These are phyloP conservation scores for Piper longum DNA, from an alignment of 164 flowering plant genomes.

Conservation along the genomic window DNA sequence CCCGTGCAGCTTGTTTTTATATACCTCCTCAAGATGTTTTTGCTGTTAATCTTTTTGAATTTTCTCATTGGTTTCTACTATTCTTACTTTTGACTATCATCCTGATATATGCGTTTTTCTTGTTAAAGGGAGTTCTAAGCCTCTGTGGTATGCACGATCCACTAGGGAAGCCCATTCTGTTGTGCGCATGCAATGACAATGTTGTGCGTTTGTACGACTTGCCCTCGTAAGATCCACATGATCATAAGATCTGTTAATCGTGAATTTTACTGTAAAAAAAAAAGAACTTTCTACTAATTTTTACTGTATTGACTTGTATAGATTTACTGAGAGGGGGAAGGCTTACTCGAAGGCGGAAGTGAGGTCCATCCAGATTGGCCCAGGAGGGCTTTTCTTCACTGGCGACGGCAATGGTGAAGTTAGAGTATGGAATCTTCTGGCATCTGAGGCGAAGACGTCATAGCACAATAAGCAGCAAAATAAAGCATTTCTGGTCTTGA, in stretches of 20 bases:
- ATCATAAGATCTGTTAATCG: not conserved
- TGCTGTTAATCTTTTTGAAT: no score
- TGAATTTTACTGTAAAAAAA: not conserved
- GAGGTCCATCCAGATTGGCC: conserved; percentile 58
- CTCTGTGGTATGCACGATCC: conserved; percentile 42
- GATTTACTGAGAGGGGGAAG: conserved; percentile 72
- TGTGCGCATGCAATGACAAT: conserved; percentile 41
- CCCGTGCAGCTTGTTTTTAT: no score
- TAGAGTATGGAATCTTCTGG: conserved; percentile 59
- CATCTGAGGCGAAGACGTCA: not conserved
- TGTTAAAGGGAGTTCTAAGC: conserved; percentile 17
- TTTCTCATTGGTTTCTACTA: not conserved
- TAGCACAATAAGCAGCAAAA: no score
- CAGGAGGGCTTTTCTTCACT: conserved; percentile 71
- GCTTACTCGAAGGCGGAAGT: conserved; percentile 54
- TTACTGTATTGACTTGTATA: conserved; percentile 9
- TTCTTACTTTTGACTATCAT: not conserved
- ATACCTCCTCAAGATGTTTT: no score
- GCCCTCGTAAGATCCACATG: conserved; percentile 62
- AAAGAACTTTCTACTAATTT: no score
- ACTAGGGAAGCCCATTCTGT: conserved; percentile 35
- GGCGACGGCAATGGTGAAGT: conserved; percentile 81
- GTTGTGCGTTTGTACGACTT: conserved; percentile 41
- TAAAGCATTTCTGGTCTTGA: no score
- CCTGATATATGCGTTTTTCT: no score